Evolutionary conservation across 805 yeast genomes (phyloP).

Genomic region (Metschnikowia orientalis): DNA sequence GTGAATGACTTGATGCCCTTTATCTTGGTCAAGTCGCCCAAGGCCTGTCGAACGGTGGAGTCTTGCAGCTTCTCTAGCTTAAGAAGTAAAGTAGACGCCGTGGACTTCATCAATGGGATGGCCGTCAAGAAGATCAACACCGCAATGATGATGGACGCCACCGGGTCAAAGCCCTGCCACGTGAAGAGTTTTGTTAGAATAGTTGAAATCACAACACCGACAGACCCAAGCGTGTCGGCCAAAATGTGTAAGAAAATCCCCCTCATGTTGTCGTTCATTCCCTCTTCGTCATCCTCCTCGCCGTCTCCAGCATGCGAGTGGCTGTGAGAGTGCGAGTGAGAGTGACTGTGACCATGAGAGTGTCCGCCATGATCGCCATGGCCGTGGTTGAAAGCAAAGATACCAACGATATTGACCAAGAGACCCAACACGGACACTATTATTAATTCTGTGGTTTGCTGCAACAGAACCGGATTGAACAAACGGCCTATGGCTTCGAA

Average conservation of each 20-base stretch:
- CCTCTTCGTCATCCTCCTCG: conserved; percentile 3
- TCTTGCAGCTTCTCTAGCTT: conserved; percentile 59
- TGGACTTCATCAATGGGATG: conserved; percentile 74
- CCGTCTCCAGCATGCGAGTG: conserved; percentile 21
- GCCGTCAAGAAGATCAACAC: conserved; percentile 75
- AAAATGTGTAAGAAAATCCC: conserved; percentile 91
- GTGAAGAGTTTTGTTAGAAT: conserved; percentile 60
- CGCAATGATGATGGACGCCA: conserved; percentile 87
- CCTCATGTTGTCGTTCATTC: conserved; percentile 67
- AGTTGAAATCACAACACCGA: conserved; percentile 93
- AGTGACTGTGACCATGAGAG: conserved; percentile 34
- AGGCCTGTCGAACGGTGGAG: conserved; percentile 53
- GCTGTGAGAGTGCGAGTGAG: conserved; percentile 28
- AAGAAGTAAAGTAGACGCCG: conserved; percentile 69
- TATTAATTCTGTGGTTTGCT: conserved; percentile 76
- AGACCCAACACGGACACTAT: conserved; percentile 83
- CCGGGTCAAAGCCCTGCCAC: conserved; percentile 83
- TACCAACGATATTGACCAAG: conserved; percentile 84
- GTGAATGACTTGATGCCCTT: conserved; percentile 84
- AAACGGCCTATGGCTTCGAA: conserved; percentile 84
- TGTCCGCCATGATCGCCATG: conserved; percentile 51
- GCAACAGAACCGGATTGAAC: conserved; percentile 68
- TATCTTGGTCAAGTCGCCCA: conserved; percentile 62
- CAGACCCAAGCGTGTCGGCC: conserved; percentile 96
- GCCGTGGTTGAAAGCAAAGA: conserved; percentile 90